phyloP scores from a whole-genome alignment of 2,329 filamentous ascomycete genomes.

The Fusarium circinatum region DNA sequence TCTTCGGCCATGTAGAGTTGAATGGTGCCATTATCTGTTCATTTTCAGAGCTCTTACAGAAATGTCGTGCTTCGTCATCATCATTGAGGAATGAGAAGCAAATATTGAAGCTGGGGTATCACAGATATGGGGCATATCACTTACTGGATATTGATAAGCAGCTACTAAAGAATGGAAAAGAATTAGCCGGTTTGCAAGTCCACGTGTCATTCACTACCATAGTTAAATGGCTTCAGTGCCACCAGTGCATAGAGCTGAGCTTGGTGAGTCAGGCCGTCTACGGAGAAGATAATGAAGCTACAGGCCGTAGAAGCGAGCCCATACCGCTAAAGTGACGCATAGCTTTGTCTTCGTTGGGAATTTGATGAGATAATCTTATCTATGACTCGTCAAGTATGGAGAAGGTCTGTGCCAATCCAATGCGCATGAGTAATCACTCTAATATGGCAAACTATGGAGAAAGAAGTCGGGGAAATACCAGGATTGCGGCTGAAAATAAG shows the following conservation, averaged over 20 bases:
- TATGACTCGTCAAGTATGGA: constrained; percentile 3
- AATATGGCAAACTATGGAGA: neutral
- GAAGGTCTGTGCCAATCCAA: neutral
- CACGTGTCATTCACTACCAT: neutral
- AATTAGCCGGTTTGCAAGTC: too few species aligned
- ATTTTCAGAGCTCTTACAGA: neutral
- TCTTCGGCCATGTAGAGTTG: neutral
- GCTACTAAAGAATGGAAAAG: neutral
- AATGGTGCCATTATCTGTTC: neutral
- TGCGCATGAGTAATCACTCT: neutral
- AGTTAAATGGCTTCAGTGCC: neutral
- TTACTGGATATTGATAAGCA: neutral
- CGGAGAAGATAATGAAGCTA: neutral
- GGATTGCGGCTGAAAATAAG: neutral
- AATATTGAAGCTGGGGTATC: too few species aligned
- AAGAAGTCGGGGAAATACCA: neutral
- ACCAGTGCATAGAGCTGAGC: too few species aligned
- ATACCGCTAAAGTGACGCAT: neutral
- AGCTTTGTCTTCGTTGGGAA: neutral
- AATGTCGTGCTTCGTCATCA: neutral
- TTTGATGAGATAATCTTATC: neutral
- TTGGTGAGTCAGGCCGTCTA: neutral
- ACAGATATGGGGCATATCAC: neutral
- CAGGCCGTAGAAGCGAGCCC: neutral
- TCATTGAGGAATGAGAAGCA: neutral